These are phyloP conservation scores for Globisporangium polare DNA, from an alignment of 352 stramenopile species.

Conservation along the genomic window DNA sequence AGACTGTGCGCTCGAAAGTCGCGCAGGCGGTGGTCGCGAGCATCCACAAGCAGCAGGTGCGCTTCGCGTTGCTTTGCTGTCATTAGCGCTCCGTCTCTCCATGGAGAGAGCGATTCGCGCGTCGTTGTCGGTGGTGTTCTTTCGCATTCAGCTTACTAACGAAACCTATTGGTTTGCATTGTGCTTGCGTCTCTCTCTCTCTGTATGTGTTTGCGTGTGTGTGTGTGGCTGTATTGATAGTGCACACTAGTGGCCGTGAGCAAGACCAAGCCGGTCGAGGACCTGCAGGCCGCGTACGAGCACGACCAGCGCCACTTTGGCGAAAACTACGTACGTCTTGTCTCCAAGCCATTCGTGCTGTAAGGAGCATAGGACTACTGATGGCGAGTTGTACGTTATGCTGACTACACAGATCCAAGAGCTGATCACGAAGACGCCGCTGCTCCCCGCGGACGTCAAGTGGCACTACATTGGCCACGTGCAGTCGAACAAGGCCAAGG, in stretches of 20 bases:
- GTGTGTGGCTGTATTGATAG: constrained; percentile 7
- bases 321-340: constrained; percentile 94
- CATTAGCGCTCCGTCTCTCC: background rate
- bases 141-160: background rate
- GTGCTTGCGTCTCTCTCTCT: background rate
- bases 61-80: background rate
- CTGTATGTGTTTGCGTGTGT: no score
- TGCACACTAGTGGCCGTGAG: constrained; percentile 91
- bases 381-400: no score
- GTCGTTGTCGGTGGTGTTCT: background rate
- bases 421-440: constrained; percentile 91
- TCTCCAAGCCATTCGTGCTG: background rate
- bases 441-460: constrained; percentile 86
- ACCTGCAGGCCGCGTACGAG: constrained; percentile 88
- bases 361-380: no score
- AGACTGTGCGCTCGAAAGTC: constrained; percentile 54
- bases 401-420: constrained; percentile 88
- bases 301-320: constrained; percentile 94
- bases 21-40: constrained; percentile 53
- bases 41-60: constrained; percentile 41
- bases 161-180: background rate
- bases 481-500: constrained; percentile 97
- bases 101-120: background rate
- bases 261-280: constrained; percentile 92
- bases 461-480: constrained; percentile 99